Percentiles rank a stretch among this genome's conserved stretches.
These are phyloP conservation scores for Coelastrella sp. DNA, from an alignment of 139 green algal species.

Conservation along the genomic window DNA sequence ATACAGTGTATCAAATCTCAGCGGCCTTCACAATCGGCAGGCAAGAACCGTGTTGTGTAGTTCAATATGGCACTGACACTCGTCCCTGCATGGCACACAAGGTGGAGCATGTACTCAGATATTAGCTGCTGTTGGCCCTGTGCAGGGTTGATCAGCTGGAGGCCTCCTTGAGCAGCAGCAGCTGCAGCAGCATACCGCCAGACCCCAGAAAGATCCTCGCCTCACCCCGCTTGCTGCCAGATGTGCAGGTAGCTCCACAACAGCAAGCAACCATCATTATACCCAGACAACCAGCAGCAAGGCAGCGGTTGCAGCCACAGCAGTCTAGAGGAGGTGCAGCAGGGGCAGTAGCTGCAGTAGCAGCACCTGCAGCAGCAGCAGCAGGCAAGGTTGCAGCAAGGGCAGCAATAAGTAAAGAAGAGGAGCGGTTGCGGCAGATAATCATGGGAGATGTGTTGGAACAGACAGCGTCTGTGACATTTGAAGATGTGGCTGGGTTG, in stretches of 20 bases:
- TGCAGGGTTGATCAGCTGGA: constrained; percentile 33
- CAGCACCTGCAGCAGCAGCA: constrained; percentile 27
- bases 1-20: no score
- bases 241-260: background rate
- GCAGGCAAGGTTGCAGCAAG: constrained; percentile 25
- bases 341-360: constrained; percentile 23
- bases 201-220: constrained; percentile 24
- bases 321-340: background rate
- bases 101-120: background rate
- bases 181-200: constrained; percentile 6
- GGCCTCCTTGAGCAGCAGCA: background rate
- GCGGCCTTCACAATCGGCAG: no score
- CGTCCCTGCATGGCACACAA: no score
- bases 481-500: constrained; percentile 82
- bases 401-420: constrained; percentile 49
- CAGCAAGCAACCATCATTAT: background rate
- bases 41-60: no score
- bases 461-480: constrained; percentile 60
- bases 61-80: no score
- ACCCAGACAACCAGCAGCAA: constrained; percentile 18
- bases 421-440: constrained; percentile 57
- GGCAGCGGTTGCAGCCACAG: background rate
- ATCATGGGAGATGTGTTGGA: constrained; percentile 81
- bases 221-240: constrained; percentile 3
- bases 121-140: background rate